A percentile compares a stretch with the other conserved stretches of the same genome.
These are phyloP conservation scores for Aspergillus leporis DNA, from an alignment of 495 filamentous ascomycete genomes.

Conservation along the genomic window DNA sequence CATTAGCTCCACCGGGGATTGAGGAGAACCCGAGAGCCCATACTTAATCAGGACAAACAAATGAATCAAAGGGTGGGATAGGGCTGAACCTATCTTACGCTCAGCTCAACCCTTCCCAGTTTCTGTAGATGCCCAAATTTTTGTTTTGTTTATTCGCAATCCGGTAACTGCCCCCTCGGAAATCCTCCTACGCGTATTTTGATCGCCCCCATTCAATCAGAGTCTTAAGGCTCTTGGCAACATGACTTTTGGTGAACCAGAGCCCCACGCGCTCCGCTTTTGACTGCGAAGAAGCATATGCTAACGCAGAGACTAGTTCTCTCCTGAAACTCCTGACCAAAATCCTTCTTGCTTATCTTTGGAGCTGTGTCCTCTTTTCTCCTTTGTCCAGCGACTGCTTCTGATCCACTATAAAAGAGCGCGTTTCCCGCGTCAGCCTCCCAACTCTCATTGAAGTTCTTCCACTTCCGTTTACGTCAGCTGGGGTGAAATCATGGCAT, in stretches of 20 bases:
- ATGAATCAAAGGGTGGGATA: not conserved
- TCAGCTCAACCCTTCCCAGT: not conserved
- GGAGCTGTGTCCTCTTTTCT: not conserved
- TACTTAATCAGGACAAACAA: slow-evolving; percentile 1
- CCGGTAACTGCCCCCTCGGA: no score
- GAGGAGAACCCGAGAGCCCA: slow-evolving; percentile 1
- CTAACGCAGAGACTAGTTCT: not conserved
- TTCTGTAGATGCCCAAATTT: not conserved
- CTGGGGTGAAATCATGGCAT: slow-evolving; percentile 69
- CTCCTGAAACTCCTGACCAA: slow-evolving; percentile 5
- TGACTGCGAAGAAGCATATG: slow-evolving; percentile 3
- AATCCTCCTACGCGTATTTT: not conserved
- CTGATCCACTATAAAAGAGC: slow-evolving; percentile 1
- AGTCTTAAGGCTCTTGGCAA: slow-evolving; percentile 2
- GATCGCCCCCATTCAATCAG: not conserved
- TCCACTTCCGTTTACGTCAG: slow-evolving; percentile 29
- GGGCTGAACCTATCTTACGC: not conserved
- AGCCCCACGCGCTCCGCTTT: slow-evolving; percentile 5
- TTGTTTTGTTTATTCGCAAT: no score
- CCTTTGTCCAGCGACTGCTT: not conserved
- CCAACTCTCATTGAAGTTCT: not conserved
- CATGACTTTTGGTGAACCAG: not conserved
- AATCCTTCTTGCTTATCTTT: not conserved
- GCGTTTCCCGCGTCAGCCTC: slow-evolving; percentile 3
- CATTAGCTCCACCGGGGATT: slow-evolving; percentile 3